phyloP scores from a whole-genome alignment of 2,329 filamentous ascomycete species.

The Xylariaceae sp. region DNA sequence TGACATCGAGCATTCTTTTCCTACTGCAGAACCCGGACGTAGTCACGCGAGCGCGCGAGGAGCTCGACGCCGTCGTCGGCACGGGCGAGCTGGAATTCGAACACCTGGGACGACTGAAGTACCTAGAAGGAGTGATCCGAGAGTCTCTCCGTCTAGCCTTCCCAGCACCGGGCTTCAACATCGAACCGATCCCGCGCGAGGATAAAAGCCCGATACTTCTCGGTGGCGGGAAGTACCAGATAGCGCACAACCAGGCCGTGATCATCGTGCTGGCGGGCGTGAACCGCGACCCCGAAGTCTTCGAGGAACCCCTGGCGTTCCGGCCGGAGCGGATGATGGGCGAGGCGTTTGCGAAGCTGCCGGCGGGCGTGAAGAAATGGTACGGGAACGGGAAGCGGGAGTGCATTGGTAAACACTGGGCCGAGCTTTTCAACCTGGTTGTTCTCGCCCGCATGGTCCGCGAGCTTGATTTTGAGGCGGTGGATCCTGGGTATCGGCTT shows the following conservation, averaged over 20 bases:
- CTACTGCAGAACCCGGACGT: conserved; percentile 48
- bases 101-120: conserved; percentile 49
- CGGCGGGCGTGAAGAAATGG: conserved; percentile 45
- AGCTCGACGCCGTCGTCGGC: conserved; percentile 51
- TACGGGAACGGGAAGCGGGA: conserved; percentile 50
- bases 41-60: conserved; percentile 47
- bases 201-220: conserved; percentile 44
- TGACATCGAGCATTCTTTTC: conserved; percentile 46
- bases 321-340: conserved; percentile 48
- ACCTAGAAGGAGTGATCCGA: conserved; percentile 51
- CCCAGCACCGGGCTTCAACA: conserved; percentile 53
- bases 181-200: conserved; percentile 43
- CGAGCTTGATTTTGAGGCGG: conserved; percentile 45
- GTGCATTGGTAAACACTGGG: conserved; percentile 50
- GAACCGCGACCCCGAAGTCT: conserved; percentile 47
- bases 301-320: conserved; percentile 45
- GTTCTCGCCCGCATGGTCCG: conserved; percentile 42
- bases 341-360: conserved; percentile 41
- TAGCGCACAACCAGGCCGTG: conserved; percentile 46
- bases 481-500: conserved; percentile 38
- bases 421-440: conserved; percentile 43
- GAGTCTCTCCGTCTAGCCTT: conserved; percentile 53
- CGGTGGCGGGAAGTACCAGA: conserved; percentile 45
- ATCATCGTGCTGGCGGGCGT: conserved; percentile 49
- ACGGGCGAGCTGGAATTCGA: conserved; percentile 41